Evolutionary conservation across 2,329 filamentous ascomycete species (phyloP).

Genomic region (Calonectria pseudoturangicola): DNA sequence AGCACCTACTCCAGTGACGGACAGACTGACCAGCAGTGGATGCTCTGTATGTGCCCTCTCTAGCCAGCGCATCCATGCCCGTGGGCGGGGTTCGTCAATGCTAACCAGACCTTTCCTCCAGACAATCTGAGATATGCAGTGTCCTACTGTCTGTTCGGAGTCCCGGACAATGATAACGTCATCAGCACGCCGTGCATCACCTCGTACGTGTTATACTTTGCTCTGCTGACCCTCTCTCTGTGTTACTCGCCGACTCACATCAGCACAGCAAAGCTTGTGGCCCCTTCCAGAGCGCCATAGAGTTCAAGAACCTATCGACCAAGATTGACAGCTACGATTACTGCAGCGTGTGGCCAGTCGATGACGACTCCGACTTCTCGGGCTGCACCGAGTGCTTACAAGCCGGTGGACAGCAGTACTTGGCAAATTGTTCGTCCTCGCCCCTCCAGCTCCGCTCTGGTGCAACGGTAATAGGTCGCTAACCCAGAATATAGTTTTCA

Average conservation of each 20-base stretch:
- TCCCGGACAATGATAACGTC: conserved; percentile 66
- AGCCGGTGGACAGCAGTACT: conserved; percentile 60
- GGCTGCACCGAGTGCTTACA: conserved; percentile 70
- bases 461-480: conserved; percentile 40
- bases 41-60: conserved; percentile 69
- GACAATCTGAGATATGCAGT: conserved; percentile 76
- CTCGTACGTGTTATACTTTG: conserved; percentile 59
- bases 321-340: conserved; percentile 70
- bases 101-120: conserved; percentile 55
- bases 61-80: background rate
- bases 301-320: conserved; percentile 69
- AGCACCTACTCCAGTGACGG: conserved; percentile 68
- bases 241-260: conserved; percentile 28
- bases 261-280: conserved; percentile 70
- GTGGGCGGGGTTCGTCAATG: background rate
- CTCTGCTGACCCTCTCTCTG: conserved; percentile 50
- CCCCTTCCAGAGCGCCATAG: conserved; percentile 66
- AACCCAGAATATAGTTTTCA: conserved; percentile 62
- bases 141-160: conserved; percentile 73
- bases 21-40: conserved; percentile 71
- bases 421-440: conserved; percentile 72
- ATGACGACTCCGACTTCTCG: conserved; percentile 59
- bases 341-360: conserved; percentile 69
- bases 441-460: background rate
- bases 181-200: conserved; percentile 71